These are phyloP conservation scores for Leccinum huronense DNA, from an alignment of 1,284 basidiomycete genomes.

Conservation along the genomic window DNA sequence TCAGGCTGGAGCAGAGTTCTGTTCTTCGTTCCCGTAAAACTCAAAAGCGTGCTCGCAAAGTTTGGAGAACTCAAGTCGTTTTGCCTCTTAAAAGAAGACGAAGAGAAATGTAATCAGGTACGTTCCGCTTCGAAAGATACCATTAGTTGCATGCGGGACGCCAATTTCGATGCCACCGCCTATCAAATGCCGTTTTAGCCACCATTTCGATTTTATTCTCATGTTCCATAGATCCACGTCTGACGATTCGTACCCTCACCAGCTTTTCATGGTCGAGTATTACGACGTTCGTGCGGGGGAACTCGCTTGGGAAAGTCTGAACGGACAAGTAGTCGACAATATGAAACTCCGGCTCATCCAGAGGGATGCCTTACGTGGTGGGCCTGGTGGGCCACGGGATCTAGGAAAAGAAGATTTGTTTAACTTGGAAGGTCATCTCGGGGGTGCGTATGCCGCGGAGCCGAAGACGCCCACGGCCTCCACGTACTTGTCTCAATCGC, in stretches of 20 bases:
- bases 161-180: constrained; percentile 5
- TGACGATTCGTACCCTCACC: constrained; percentile 23
- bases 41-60: constrained; percentile 34
- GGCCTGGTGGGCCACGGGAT: constrained; percentile 23
- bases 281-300: constrained; percentile 57
- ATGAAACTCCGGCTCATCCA: constrained; percentile 39
- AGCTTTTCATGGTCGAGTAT: constrained; percentile 60
- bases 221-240: constrained; percentile 11
- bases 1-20: constrained; percentile 23
- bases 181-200: constrained; percentile 10
- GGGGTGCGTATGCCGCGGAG: constrained; percentile 36
- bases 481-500: constrained; percentile 37
- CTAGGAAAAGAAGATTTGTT: constrained; percentile 33
- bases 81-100: constrained; percentile 29
- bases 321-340: constrained; percentile 43
- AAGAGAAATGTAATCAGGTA: constrained; percentile 31
- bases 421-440: constrained; percentile 32
- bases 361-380: constrained; percentile 25
- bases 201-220: constrained; percentile 7
- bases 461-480: constrained; percentile 39
- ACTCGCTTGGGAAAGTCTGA: constrained; percentile 43
- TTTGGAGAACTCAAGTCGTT: constrained; percentile 36
- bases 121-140: constrained; percentile 16
- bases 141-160: constrained; percentile 4
- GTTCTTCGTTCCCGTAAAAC: constrained; percentile 33